Evolutionary conservation across 768 basidiomycete species (phyloP), one percentile per base, ranked within the genome.

Genomic region (Pleurotus citrinopileatus): DNA sequence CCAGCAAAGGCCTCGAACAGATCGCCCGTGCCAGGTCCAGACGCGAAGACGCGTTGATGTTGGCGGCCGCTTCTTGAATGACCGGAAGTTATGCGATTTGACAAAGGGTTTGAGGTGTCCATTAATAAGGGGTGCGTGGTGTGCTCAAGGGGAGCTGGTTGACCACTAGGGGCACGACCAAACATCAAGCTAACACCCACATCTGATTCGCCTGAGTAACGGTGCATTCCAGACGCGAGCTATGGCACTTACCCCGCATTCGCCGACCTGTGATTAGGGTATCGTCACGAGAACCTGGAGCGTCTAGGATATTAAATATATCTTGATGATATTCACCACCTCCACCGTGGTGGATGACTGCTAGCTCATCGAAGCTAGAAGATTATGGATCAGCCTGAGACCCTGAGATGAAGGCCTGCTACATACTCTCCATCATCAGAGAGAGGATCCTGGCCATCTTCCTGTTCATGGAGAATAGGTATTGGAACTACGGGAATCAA

Each of bases 61-160:
- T 84, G 80, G 45, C 86, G 82, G 8, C 78, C 59, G 48, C 70
- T 67, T 53, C 87, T 75, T 40, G 76, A 66, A 44, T 80, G 72
- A 38, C 70, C 72, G 8, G 72, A 57, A 27, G 78, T 70, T 17
- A 70, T 63, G 42, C 81, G 83, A 56, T 70, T 75, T 12, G 25
- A 13, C 4, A 74, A 61, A 13, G 69, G 66, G 4, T 68, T 61
- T 4, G 83, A 77, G 26, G 74, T 77, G 56, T 95, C 89, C 19
- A 91, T 63, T 12, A 96, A 78, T 5, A 96, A 75, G 4, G 94
- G 94, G 63, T 96, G 94, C 0, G 86, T 84, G 9, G 85, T 87
- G 13, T 86, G 75, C 60, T 91, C 89, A 22, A 82, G 75, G n/a
- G 79, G 77, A 20, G 80, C 72, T 8, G 77, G 64, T 27, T 78